phyloP scores from a whole-genome alignment of 176 grass and related monocot genomes.

The Bromus sterilis region DNA sequence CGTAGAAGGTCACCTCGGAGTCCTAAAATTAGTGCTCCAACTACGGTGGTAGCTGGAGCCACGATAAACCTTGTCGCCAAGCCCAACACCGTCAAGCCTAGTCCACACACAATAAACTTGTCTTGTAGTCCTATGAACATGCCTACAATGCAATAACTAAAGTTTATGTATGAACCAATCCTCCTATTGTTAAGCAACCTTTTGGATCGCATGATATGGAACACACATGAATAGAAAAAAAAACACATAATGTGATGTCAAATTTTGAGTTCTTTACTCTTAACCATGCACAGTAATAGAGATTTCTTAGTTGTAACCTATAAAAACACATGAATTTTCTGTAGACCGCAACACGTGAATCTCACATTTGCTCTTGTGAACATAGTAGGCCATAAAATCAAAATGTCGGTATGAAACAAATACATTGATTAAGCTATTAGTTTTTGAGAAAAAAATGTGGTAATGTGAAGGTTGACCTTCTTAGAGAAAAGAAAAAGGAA shows the following conservation, averaged over 20 bases:
- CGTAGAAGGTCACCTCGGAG: constrained; percentile 54
- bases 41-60: constrained; percentile 34
- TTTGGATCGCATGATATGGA: too few species aligned
- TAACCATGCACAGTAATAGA: background rate
- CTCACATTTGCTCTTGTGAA: too few species aligned
- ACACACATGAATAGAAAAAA: background rate
- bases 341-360: too few species aligned
- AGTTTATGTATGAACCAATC: background rate
- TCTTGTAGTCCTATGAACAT: constrained; percentile 84
- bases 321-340: too few species aligned
- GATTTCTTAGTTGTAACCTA: background rate
- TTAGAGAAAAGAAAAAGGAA: too few species aligned
- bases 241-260: background rate
- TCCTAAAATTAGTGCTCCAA: constrained; percentile 31
- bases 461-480: too few species aligned
- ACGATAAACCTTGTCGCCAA: constrained; percentile 57
- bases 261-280: background rate
- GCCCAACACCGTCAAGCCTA: constrained; percentile 26
- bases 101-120: constrained; percentile 57
- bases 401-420: too few species aligned
- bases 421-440: too few species aligned
- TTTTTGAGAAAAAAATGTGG: too few species aligned
- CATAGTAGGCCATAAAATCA: too few species aligned
- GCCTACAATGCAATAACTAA: constrained; percentile 12
- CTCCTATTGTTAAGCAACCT: background rate